A percentile compares a stretch with the other conserved stretches of the same genome.
Conservation (phyloP, 108 stramenopile species). For the Cyclotella baltica region DNA sequence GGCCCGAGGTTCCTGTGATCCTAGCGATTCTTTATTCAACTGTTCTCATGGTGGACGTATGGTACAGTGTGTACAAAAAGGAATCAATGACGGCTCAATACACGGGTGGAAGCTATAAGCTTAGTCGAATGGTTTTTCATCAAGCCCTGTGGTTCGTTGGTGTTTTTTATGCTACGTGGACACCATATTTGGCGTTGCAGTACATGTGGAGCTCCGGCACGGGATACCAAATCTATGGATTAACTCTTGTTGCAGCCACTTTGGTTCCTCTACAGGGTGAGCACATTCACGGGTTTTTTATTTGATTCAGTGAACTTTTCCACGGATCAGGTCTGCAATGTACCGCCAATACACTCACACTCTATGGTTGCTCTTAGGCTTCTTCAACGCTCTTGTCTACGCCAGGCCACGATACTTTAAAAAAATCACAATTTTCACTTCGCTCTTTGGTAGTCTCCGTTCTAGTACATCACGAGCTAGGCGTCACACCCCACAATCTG, state of each 20-base stretch:
- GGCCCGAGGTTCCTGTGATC: slow-evolving; percentile 31
- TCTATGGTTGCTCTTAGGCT: not conserved
- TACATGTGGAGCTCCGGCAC: not conserved
- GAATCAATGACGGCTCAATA: not conserved
- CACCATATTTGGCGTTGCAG: not conserved
- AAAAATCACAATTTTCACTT: not conserved
- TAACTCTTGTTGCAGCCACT: slow-evolving; percentile 7
- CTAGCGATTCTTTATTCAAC: not conserved
- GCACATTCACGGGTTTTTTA: not conserved
- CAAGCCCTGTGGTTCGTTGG: not conserved
- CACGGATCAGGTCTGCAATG: no score
- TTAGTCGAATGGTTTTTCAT: not conserved
- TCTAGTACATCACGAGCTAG: not conserved
- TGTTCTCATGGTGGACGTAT: not conserved
- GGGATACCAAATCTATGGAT: slow-evolving; percentile 4
- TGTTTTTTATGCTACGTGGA: slow-evolving; percentile 3
- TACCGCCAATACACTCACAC: not conserved
- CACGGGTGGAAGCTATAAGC: not conserved
- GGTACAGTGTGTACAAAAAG: not conserved
- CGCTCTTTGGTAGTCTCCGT: not conserved
- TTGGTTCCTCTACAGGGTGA: not conserved
- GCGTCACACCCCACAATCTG: no score
- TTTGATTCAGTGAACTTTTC: not conserved
- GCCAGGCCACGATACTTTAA: not conserved
- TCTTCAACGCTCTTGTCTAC: not conserved